These are phyloP conservation scores for Batkoa obscura DNA, from an alignment of 371 early-diverging fungal species.

Conservation along the genomic window DNA sequence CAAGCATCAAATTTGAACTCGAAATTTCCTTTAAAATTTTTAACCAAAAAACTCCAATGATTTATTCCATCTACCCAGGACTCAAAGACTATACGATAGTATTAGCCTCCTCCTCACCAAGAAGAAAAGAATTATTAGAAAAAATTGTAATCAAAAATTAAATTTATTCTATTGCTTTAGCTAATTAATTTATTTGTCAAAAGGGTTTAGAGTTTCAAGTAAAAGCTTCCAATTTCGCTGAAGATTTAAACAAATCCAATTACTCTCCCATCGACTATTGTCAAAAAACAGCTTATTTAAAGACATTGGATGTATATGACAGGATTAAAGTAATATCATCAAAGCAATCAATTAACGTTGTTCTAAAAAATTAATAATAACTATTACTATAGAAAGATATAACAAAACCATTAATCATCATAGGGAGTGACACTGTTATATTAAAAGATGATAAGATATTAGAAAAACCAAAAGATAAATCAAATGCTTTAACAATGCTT, in stretches of 20 bases:
- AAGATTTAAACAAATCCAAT: conserved; percentile 32
- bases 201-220: conserved; percentile 38
- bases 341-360: not conserved
- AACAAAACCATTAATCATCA: conserved; percentile 30
- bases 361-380: not conserved
- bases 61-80: not conserved
- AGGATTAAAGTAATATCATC: not conserved
- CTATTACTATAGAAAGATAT: conserved; percentile 9
- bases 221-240: conserved; percentile 37
- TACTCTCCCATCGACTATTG: conserved; percentile 36
- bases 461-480: conserved; percentile 30
- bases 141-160: conserved; percentile 19
- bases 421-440: conserved; percentile 68
- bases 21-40: too few species aligned
- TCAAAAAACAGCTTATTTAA: conserved; percentile 25
- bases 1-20: too few species aligned
- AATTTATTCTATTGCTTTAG: not conserved
- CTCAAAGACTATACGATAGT: conserved; percentile 30
- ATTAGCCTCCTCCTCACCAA: conserved; percentile 64
- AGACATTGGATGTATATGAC: conserved; percentile 30
- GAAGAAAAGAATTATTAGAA: conserved; percentile 52
- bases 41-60: not conserved
- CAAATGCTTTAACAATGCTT: conserved; percentile 35
- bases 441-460: conserved; percentile 28
- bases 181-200: conserved; percentile 1